phyloP scores from a whole-genome alignment of 371 early-diverging fungal species.

The Mucor piriformis region DNA sequence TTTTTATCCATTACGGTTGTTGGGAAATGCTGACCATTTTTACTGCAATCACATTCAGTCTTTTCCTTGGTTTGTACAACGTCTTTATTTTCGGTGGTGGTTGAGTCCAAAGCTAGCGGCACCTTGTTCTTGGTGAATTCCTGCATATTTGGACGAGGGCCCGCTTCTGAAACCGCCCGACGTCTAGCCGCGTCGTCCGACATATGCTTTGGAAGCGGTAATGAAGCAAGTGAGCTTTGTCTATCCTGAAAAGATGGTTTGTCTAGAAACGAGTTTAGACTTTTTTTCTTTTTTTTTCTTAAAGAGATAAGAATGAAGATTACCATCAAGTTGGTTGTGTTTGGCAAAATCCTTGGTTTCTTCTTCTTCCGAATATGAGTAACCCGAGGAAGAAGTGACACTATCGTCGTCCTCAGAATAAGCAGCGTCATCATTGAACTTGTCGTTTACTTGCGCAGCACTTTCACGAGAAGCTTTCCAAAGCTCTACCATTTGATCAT shows the following conservation, averaged over 20 bases:
- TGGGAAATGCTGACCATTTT: slow-evolving; percentile 51
- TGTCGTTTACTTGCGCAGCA: slow-evolving; percentile 27
- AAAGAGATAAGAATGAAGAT: too few relatives aligned
- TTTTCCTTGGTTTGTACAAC: slow-evolving; percentile 25
- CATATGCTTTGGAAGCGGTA: slow-evolving; percentile 10
- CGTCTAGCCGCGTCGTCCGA: slow-evolving; percentile 14
- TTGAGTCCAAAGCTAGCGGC: neutral
- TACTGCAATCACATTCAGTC: slow-evolving; percentile 55
- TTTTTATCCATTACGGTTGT: slow-evolving; percentile 52
- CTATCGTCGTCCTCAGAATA: neutral
- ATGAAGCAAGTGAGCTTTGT: slow-evolving; percentile 17
- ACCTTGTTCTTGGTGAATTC: slow-evolving; percentile 4
- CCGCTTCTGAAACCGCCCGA: slow-evolving; percentile 32
- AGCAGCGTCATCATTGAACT: slow-evolving; percentile 1
- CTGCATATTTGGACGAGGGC: slow-evolving; percentile 32
- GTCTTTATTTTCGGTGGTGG: neutral
- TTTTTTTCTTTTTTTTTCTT: too few relatives aligned
- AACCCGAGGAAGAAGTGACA: neutral
- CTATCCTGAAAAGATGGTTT: neutral
- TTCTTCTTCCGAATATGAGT: slow-evolving; percentile 19
- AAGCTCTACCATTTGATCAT: slow-evolving; percentile 69
- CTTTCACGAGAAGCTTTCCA: slow-evolving; percentile 54
- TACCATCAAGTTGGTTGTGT: neutral
- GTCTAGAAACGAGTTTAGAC: neutral
- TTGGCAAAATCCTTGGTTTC: neutral